A percentile compares a stretch with the other conserved stretches of the same genome.
Evolutionary conservation across 2,329 filamentous ascomycete genomes (phyloP).

Genomic region (Thelonectria rubi): DNA sequence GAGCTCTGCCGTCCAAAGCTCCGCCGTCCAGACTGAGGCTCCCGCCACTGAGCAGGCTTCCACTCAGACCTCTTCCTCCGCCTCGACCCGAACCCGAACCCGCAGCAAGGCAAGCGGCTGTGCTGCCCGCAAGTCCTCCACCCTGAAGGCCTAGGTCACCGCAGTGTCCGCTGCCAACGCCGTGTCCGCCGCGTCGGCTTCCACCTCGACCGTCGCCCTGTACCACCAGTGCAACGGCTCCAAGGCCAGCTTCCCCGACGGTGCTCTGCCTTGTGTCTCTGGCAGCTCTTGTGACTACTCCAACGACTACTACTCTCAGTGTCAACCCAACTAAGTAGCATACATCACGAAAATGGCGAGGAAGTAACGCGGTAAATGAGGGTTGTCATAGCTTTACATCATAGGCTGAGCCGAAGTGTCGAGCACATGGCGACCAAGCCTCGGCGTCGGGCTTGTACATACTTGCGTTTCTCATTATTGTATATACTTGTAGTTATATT

Average conservation of each 20-base stretch:
- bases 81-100: slow-evolving; percentile 18
- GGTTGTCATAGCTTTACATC: slow-evolving; percentile 9
- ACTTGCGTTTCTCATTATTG: slow-evolving; percentile 29
- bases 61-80: neutral
- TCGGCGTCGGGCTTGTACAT: slow-evolving; percentile 31
- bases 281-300: slow-evolving; percentile 38
- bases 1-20: neutral
- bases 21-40: slow-evolving; percentile 16
- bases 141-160: slow-evolving; percentile 1
- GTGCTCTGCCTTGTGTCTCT: slow-evolving; percentile 32
- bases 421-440: slow-evolving; percentile 25
- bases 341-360: neutral
- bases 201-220: slow-evolving; percentile 20
- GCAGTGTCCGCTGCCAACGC: slow-evolving; percentile 7
- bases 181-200: slow-evolving; percentile 18
- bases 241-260: slow-evolving; percentile 35
- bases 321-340: slow-evolving; percentile 35
- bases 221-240: slow-evolving; percentile 38
- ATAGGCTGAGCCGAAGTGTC: slow-evolving; percentile 24
- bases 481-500: slow-evolving; percentile 34
- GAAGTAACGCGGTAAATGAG: slow-evolving; percentile 4
- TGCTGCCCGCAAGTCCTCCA: slow-evolving; percentile 13
- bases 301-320: slow-evolving; percentile 42
- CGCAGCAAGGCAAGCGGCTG: slow-evolving; percentile 31
- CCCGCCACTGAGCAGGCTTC: slow-evolving; percentile 16